A percentile compares a stretch with the other conserved stretches of the same genome.
Conservation (phyloP, 1,139 yeast genomes). For the Pichia kudriavzevii region DNA sequence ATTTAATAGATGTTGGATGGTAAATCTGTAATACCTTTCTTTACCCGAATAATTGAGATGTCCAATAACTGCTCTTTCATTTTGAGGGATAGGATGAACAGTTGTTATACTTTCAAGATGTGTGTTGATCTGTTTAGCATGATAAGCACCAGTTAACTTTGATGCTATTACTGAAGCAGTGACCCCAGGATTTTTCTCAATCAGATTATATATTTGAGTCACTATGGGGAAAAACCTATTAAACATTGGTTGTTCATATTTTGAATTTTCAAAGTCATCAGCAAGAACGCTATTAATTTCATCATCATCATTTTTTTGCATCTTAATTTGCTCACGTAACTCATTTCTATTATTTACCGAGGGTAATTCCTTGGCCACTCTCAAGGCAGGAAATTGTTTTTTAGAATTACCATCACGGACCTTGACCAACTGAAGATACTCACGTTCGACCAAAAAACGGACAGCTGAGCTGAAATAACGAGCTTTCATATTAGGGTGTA, state of each 20-base stretch:
- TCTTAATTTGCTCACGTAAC: conserved; percentile 11
- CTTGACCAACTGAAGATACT: conserved; percentile 17
- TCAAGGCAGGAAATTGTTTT: conserved; percentile 21
- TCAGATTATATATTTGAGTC: conserved; percentile 48
- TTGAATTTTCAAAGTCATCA: conserved; percentile 32
- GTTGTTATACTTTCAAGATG: conserved; percentile 11
- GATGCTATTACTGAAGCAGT: conserved; percentile 49
- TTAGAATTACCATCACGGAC: conserved; percentile 21
- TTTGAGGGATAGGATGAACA: conserved; percentile 6
- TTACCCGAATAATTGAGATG: conserved; percentile 71
- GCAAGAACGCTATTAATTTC: conserved; percentile 21
- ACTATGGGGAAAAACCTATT: conserved; percentile 53
- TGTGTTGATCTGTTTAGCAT: conserved; percentile 10
- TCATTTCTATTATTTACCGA: conserved; percentile 26
- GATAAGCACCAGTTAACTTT: conserved; percentile 40
- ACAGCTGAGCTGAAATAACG: conserved; percentile 14
- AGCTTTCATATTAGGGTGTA: conserved; percentile 10
- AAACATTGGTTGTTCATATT: conserved; percentile 22
- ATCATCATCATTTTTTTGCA: conserved; percentile 5
- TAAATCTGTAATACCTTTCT: conserved; percentile 60
- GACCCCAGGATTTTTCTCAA: conserved; percentile 40
- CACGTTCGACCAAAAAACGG: conserved; percentile 12
- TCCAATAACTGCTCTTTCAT: conserved; percentile 35
- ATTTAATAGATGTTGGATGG: conserved; percentile 33
- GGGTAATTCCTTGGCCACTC: conserved; percentile 24